Percentiles rank a stretch among this genome's conserved stretches.
phyloP scores from a whole-genome alignment of 805 yeast species.

The Starmerella ratchasimensis region DNA sequence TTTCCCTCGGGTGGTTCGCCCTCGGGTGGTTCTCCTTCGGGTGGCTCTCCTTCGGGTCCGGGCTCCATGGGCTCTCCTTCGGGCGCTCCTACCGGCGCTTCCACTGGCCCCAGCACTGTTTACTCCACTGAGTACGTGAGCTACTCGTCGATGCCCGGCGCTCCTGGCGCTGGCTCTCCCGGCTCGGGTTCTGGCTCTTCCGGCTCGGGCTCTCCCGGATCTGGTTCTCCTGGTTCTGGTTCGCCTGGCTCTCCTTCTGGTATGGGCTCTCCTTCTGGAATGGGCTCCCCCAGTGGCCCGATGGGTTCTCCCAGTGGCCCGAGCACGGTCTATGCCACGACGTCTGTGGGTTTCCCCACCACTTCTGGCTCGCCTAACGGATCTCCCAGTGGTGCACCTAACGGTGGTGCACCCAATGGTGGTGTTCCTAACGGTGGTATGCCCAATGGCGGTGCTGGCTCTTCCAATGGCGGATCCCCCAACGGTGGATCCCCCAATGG shows the following conservation, averaged over 20 bases:
- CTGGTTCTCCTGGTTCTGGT: too few relatives aligned
- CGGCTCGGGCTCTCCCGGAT: too few relatives aligned
- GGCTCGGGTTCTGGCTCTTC: too few relatives aligned
- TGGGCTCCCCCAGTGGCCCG: neutral
- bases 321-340: neutral
- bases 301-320: neutral
- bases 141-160: too few relatives aligned
- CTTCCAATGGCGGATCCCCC: neutral
- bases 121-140: too few relatives aligned
- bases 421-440: neutral
- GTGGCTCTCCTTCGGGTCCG: neutral
- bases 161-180: too few relatives aligned
- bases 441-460: neutral
- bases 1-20: neutral
- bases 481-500: neutral
- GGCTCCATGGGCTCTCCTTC: neutral
- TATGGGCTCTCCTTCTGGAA: neutral
- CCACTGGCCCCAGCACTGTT: too few relatives aligned
- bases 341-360: neutral
- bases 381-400: neutral
- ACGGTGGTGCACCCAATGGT: neutral
- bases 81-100: neutral
- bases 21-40: neutral
- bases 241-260: neutral
- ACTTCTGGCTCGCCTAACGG: neutral